phyloP scores from a whole-genome alignment of 345 rosid species.

The Euphorbia lathyris region DNA sequence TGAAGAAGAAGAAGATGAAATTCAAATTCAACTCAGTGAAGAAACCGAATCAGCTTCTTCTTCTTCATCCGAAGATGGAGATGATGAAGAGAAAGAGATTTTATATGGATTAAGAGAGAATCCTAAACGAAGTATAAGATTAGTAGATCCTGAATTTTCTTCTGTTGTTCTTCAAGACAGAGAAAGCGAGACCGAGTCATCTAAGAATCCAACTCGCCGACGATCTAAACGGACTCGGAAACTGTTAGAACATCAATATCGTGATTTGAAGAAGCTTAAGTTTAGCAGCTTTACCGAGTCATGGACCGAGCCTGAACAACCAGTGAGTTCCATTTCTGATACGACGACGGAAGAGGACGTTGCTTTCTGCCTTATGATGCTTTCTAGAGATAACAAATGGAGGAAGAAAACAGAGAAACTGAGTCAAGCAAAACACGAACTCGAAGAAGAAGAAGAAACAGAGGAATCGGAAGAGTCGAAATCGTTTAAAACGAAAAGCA shows the following conservation, averaged over 20 bases:
- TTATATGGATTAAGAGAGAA: slow-evolving; percentile 49
- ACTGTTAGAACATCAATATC: slow-evolving; percentile 21
- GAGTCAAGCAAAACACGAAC: slow-evolving; percentile 13
- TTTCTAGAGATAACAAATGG: slow-evolving; percentile 81
- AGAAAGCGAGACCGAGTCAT: slow-evolving; percentile 82
- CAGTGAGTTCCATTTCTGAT: slow-evolving; percentile 71
- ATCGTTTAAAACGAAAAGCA: slow-evolving; percentile 29
- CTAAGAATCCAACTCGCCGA: slow-evolving; percentile 57
- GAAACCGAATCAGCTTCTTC: slow-evolving; percentile 43
- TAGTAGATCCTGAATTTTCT: slow-evolving; percentile 64
- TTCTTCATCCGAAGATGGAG: slow-evolving; percentile 44
- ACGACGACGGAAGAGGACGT: slow-evolving; percentile 82
- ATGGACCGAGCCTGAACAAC: slow-evolving; percentile 56
- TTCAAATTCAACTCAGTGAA: slow-evolving; percentile 36
- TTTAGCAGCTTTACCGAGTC: slow-evolving; percentile 19
- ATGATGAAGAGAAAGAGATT: slow-evolving; percentile 30
- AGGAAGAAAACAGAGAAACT: slow-evolving; percentile 47
- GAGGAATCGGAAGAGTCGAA: slow-evolving; percentile 42
- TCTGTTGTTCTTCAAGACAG: slow-evolving; percentile 59
- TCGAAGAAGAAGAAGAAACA: slow-evolving; percentile 10
- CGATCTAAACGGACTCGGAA: slow-evolving; percentile 59
- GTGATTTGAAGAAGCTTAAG: slow-evolving; percentile 8
- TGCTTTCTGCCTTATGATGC: slow-evolving; percentile 91
- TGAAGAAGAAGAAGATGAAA: slow-evolving; percentile 10
- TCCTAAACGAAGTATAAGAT: slow-evolving; percentile 47